Conservation (phyloP, 331 rosid species). For the Pyrus hybrid region DNA sequence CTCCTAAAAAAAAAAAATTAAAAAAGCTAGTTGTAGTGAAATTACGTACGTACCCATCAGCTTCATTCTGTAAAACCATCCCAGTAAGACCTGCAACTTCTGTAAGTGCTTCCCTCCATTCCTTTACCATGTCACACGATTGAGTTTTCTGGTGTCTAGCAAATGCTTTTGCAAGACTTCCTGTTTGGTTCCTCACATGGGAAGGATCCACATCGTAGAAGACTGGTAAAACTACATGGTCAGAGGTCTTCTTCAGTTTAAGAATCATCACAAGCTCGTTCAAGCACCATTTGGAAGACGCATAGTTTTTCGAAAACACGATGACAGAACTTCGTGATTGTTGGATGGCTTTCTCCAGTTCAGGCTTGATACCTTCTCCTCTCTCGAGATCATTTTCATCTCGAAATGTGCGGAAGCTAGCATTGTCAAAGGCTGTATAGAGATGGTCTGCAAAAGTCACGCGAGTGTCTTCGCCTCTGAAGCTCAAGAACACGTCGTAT, state of each 20-base stretch:
- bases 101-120: conserved; percentile 3
- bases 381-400: no score
- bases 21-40: no score
- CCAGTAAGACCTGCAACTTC: background rate
- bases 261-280: background rate
- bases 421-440: no score
- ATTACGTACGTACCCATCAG: background rate
- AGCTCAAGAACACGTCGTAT: no score
- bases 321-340: background rate
- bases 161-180: background rate
- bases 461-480: no score
- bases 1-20: no score
- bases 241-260: background rate
- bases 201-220: conserved; percentile 7
- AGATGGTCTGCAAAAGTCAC: no score
- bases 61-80: conserved; percentile 2
- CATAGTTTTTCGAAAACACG: background rate
- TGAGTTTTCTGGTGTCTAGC: background rate
- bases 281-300: background rate
- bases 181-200: conserved; percentile 1
- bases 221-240: background rate
- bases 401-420: no score
- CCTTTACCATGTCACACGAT: background rate
- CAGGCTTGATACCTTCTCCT: no score
- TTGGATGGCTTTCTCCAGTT: background rate